Base-by-base conservation (phyloP, 208 protist species). In the Acanthamoeba lenticulata region DNA sequence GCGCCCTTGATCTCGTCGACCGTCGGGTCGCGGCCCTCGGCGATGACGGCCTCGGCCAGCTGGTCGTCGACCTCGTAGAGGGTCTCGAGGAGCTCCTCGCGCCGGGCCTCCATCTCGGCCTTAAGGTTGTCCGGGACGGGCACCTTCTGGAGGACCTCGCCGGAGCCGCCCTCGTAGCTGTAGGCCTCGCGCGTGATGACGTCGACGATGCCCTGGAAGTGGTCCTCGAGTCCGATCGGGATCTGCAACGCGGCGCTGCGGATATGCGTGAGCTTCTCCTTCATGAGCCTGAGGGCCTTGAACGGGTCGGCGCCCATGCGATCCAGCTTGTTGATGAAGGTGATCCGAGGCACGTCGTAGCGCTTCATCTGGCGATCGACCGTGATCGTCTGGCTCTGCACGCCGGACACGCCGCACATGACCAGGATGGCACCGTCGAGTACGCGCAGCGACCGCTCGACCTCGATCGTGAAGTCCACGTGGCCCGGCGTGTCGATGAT, bases 391-490 rank as follows among this genome's bases (percentile, higher is more conserved):
- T 97, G 96, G 34, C 95, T 94, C 96, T 99, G 98, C 72, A 99
- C 98, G 19, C 99, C 99, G 1, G 98, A 98, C 3, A 99, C 98
- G 40, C 97, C 99, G 94, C 99, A 98, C 81, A 99, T 98, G 32
- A 99, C 96, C 1, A 98, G 98, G 4, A 99, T 98, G 13, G 98
- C 98, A 24, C 99, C 98, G 95, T 99, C 99, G 44, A 99, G 97
- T n/a, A 99, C 98, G 1, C 99, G 98, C 95, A 99, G 96, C 38
- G 98, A 96, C 27, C 98, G 97, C 96, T 99, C 98, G 69, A 99
- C 99, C 95, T 99, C 99, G 52, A 99, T 97, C 27, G 98, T 99
- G 91, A 99, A 99, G 95, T 99, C 99, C 19, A 99, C 98, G 96
- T 99, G 98, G 2, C 86, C 98, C 1, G 99, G 99, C 0, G 99